Evolutionary conservation across 2,329 filamentous ascomycete genomes (phyloP).

Genomic region (Curvularia spicifera): DNA sequence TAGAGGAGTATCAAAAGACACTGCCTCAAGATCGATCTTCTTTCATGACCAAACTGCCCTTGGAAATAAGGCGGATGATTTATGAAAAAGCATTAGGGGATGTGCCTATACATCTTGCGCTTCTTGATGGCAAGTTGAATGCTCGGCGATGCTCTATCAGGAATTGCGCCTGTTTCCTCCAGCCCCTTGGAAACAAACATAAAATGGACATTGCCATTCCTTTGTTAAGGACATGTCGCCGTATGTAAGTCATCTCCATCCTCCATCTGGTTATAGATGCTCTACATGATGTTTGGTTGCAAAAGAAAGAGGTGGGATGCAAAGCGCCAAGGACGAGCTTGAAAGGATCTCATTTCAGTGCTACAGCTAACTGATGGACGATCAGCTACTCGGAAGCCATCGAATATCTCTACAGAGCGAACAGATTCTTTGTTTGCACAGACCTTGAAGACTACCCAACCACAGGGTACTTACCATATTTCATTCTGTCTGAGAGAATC

Average conservation of each 20-base stretch:
- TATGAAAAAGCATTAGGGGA: constrained; percentile 26
- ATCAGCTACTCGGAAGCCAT: constrained; percentile 35
- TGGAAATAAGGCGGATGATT: constrained; percentile 32
- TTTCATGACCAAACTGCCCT: constrained; percentile 27
- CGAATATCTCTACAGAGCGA: constrained; percentile 29
- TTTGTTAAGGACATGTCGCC: constrained; percentile 28
- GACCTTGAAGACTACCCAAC: constrained; percentile 21
- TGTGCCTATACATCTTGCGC: constrained; percentile 17
- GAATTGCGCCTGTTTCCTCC: constrained; percentile 5
- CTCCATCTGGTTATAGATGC: background rate
- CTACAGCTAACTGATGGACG: constrained; percentile 2
- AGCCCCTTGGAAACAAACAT: background rate
- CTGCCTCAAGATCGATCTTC: constrained; percentile 25
- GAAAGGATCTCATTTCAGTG: background rate
- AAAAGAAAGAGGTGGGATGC: too few relatives aligned
- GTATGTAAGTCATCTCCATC: constrained; percentile 24
- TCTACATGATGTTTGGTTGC: background rate
- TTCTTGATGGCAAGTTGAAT: constrained; percentile 13
- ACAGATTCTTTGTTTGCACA: constrained; percentile 26
- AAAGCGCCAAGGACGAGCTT: background rate
- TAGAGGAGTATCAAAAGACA: constrained; percentile 19
- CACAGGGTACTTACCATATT: constrained; percentile 26
- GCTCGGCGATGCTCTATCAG: constrained; percentile 14
- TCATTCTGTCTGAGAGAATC: constrained; percentile 29
- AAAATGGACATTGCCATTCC: constrained; percentile 15